Percentiles rank a stretch among this genome's conserved stretches.
Conservation (phyloP, 139 green algal species). For the Ostreobium quekettii region DNA sequence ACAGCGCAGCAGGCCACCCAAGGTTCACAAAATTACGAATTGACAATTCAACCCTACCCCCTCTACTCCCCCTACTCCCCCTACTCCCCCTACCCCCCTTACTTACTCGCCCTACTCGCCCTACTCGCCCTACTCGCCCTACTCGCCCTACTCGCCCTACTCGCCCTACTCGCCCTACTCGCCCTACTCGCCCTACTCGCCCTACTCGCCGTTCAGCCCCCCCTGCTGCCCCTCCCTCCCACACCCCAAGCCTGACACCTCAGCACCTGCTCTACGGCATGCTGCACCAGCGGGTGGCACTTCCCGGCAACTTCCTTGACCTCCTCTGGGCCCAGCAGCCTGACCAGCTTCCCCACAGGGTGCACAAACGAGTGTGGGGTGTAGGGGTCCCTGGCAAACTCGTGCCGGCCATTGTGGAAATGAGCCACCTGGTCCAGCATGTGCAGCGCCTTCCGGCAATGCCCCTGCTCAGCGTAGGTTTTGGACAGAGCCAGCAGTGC, state of each 20-base stretch:
- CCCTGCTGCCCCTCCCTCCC: background rate
- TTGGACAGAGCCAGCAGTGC: slow-evolving; percentile 2
- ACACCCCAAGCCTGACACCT: background rate
- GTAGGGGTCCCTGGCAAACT: background rate
- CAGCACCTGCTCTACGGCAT: slow-evolving; percentile 11
- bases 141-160: no score
- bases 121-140: no score
- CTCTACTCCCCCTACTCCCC: no score
- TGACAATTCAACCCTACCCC: no score
- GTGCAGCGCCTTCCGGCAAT: background rate
- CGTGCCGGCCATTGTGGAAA: slow-evolving; percentile 9
- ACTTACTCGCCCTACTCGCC: no score
- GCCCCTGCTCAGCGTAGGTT: slow-evolving; percentile 5
- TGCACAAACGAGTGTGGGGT: background rate
- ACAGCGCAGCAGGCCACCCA: no score
- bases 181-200: no score
- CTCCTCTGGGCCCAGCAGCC: slow-evolving; percentile 7
- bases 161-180: no score
- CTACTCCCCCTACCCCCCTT: no score
- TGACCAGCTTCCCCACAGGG: slow-evolving; percentile 2
- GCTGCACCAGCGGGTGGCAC: slow-evolving; percentile 4
- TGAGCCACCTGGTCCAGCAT: slow-evolving; percentile 11
- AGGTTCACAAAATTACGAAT: no score
- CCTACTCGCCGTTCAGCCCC: no score
- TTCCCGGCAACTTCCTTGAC: background rate